Conservation (phyloP, 345 rosid species). For the Psidium guajava region DNA sequence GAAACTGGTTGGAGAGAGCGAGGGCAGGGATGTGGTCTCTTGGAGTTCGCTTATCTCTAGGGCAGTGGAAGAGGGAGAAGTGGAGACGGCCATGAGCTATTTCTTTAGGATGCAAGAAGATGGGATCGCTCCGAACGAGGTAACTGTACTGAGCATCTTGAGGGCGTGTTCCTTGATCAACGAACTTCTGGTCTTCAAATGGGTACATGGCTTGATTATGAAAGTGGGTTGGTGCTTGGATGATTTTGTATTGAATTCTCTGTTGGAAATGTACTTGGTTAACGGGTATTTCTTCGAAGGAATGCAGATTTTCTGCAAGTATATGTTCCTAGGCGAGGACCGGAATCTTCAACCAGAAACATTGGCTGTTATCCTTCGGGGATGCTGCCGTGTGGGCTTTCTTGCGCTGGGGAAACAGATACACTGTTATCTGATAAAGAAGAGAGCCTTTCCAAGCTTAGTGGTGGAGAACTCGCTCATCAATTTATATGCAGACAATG, state of each 20-base stretch:
- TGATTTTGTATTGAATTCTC: slow-evolving; percentile 17
- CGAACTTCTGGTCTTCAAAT: slow-evolving; percentile 22
- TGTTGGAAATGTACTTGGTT: slow-evolving; percentile 15
- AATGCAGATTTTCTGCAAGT: slow-evolving; percentile 5
- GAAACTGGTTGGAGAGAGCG: slow-evolving; percentile 45
- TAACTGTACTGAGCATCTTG: slow-evolving; percentile 56
- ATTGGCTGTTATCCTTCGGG: slow-evolving; percentile 18
- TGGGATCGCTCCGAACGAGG: slow-evolving; percentile 52
- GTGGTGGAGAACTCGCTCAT: slow-evolving; percentile 45
- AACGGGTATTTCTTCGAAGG: slow-evolving; percentile 19
- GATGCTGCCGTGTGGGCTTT: slow-evolving; percentile 1
- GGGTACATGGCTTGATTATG: slow-evolving; percentile 17
- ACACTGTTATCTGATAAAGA: slow-evolving; percentile 52
- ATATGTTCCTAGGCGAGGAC: slow-evolving; percentile 8
- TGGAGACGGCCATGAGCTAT: slow-evolving; percentile 42
- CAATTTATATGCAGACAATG: slow-evolving; percentile 47
- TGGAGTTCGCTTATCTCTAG: slow-evolving; percentile 74
- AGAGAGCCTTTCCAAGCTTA: slow-evolving; percentile 25
- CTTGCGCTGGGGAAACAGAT: slow-evolving; percentile 53
- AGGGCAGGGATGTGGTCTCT: slow-evolving; percentile 42
- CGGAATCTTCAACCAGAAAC: slow-evolving; percentile 13
- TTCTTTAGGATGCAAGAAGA: slow-evolving; percentile 43
- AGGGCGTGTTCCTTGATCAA: slow-evolving; percentile 51
- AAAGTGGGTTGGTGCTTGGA: slow-evolving; percentile 11
- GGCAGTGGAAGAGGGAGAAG: slow-evolving; percentile 41